Base-by-base conservation (phyloP, 2,329 filamentous ascomycete genomes). In the Alternaria postmessia region DNA sequence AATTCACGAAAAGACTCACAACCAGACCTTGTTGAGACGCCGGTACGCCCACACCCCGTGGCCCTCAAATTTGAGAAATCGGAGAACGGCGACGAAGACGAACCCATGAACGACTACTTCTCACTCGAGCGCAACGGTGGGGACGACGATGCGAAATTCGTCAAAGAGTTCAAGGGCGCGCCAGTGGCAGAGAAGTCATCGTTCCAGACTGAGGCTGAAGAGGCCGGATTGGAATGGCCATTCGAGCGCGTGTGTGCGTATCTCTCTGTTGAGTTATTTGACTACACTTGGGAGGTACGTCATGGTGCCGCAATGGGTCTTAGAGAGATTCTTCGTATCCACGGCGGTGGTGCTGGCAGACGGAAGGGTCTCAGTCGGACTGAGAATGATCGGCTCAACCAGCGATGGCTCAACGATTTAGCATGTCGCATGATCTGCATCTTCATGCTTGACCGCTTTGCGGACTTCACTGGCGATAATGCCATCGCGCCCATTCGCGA, bases 231-330 rank as follows among this genome's bases (percentile, higher is more conserved):
- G 3, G 92, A 96, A 75, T 99, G 95, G 95, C 95, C 95, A 0
- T 97, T 92, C 72, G 94, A 97, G 72, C 89, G 93, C 54, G 87
- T 99, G 36, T 97, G 93, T 77, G 95, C 98, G 63, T 95, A 97
- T 71, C 86, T 99, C 59, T 94, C 92, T 72, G 86, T 98, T 34
- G 95, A 99, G 75, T 85, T 99, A 1, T 98, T 99, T 70, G 94
- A 99, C 74, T 84, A 91, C 3, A 89, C 91, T 48, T 99, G 95
- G 96, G 95, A 99, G 78, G 93, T 94, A 7, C 90, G 95, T 16
- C 95, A 99, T 77, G 95, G 95, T 71, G 95, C 96, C 57, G 94
- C 95, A 14, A 95, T 99, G 90, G 95, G 93, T 11, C 83, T 99
- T 38, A 88, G 95, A 72, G 95, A 99, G 78, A 88, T 99, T 18